Base-by-base conservation (phyloP, 192 early-diverging fungal genomes). In the Cetraspora pellucida region DNA sequence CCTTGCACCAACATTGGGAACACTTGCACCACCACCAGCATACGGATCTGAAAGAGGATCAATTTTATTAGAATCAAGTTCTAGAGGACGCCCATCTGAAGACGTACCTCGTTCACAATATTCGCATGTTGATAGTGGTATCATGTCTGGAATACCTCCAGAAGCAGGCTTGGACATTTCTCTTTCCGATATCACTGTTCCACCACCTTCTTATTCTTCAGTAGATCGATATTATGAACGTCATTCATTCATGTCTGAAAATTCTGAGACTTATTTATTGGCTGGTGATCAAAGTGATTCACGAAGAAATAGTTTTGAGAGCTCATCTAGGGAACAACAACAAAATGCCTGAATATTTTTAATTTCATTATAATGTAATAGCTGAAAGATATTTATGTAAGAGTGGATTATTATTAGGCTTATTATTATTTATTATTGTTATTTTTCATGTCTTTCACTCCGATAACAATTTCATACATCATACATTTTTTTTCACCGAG, bases 41-140 rank as follows among this genome's bases (percentile, higher is more conserved):
- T 94, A 94, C 80, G 93, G 93, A 16, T 87, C 85, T 49, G 88
- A 92, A 79, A 79, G 88, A 67, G 92, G 87, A 49, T 90, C 93
- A 1, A 85, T 91, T 65, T 74, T 94, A 66, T 82, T 94, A 1
- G 85, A 81, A 49, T 75, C 81, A 44, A 68, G 78, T n/a, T 75
- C 78, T 6, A 65, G 74, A 37, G 64, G 74, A 43, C 64, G 63
- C 37, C 74, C 63, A 21, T 76, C 74, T 17, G 64, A 66, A 54
- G 64, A 76, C 61, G n/a, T 66, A 52, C 4, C 61, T 55, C 74
- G 74, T 66, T 17, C 47, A 21, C 45, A 46, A 66, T 66, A 67
- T 54, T 49, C 61, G 16, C 46, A 76, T 66, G 45, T 66, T 8
- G 30, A 61, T 44, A 66, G 19, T 25, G 44, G 59, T 49, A 43